Percentiles rank a stretch among this genome's conserved stretches.
Evolutionary conservation across 2,329 filamentous ascomycete genomes (phyloP).

Genomic region (Acrodontium crateriforme): DNA sequence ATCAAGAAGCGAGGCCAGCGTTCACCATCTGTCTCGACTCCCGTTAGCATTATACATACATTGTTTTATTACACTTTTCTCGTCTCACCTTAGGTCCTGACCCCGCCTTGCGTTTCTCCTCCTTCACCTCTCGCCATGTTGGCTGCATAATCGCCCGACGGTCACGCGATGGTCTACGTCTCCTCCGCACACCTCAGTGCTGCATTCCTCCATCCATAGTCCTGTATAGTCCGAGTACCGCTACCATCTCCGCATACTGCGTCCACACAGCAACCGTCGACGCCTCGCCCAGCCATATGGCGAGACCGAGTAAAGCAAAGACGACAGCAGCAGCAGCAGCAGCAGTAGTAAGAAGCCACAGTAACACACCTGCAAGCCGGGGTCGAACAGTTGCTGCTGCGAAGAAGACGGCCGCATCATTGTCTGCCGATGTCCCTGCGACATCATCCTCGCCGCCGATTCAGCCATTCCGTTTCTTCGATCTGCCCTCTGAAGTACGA

Average conservation of each 20-base stretch:
- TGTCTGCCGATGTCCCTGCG: slow-evolving; percentile 8
- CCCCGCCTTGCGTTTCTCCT: too few relatives aligned
- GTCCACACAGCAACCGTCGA: too few relatives aligned
- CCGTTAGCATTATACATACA: slow-evolving; percentile 19
- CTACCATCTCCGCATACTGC: too few relatives aligned
- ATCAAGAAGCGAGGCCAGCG: slow-evolving; percentile 23
- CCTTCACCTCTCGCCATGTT: slow-evolving; percentile 26
- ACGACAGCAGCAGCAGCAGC: slow-evolving; percentile 3
- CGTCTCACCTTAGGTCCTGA: too few relatives aligned
- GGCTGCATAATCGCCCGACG: slow-evolving; percentile 25
- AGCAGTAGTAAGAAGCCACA: slow-evolving; percentile 5
- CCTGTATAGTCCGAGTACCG: slow-evolving; percentile 1
- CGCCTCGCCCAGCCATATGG: background rate
- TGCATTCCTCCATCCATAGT: slow-evolving; percentile 2
- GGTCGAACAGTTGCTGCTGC: slow-evolving; percentile 4
- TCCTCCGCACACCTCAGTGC: too few relatives aligned
- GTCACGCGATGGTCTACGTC: slow-evolving; percentile 21
- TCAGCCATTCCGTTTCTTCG: slow-evolving; percentile 48
- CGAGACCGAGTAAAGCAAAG: slow-evolving; percentile 1
- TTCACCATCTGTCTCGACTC: slow-evolving; percentile 14
- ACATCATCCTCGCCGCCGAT: slow-evolving; percentile 12
- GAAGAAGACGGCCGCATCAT: slow-evolving; percentile 1
- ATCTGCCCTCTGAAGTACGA: slow-evolving; percentile 55
- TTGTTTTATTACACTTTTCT: too few relatives aligned
- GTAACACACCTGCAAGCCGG: slow-evolving; percentile 16